Evolutionary conservation across 352 stramenopile species (phyloP), one percentile per base, ranked within the genome.

Genomic region (Globisporangium mamillatum): DNA sequence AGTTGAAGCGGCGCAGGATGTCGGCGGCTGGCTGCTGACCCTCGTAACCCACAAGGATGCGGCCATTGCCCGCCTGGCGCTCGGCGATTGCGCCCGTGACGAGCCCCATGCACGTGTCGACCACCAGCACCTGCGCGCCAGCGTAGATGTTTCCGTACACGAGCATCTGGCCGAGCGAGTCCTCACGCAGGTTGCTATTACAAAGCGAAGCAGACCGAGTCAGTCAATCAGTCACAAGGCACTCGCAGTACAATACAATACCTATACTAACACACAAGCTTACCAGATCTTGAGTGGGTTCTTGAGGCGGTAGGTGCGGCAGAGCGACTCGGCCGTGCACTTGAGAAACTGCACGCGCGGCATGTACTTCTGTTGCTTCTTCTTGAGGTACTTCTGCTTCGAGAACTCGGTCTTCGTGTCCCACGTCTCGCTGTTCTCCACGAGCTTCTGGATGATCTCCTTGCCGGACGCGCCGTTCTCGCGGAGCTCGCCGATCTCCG

Each of bases 351-450:
- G 83, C 68, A 95, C 88, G 59, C 88, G 88, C 2, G 88, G 88
- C 84, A 95, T 95, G 76, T 95, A 95, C 75, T 97, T 97, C 68
- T 95, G 80, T 77, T 98, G 93, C 79, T 99, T 99, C 69, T 96
- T 95, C 67, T 93, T 94, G 55, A 98, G 88, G 77, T 98, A 99
- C 68, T 99, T 99, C 68, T 97, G 93, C 78, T 98, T 97, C 63
- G 91, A 97, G 60, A 98, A 99, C 61, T 97, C 91, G 2, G 95
- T 98, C 80, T 98, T 98, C 69, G 85, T 81, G 44, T 94, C 80
- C 84, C 97, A 99, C 56, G 95, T 98, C 38, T 94, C 89, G 60
- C 91, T 98, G 77, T 98, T 98, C 72, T 97, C 88, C 56, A 98
- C 93, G 22, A 99, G 75, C 44, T 95, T 91, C 52, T 92, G 79